Conservation (phyloP, 1,139 yeast species). For the Diutina sp. region DNA sequence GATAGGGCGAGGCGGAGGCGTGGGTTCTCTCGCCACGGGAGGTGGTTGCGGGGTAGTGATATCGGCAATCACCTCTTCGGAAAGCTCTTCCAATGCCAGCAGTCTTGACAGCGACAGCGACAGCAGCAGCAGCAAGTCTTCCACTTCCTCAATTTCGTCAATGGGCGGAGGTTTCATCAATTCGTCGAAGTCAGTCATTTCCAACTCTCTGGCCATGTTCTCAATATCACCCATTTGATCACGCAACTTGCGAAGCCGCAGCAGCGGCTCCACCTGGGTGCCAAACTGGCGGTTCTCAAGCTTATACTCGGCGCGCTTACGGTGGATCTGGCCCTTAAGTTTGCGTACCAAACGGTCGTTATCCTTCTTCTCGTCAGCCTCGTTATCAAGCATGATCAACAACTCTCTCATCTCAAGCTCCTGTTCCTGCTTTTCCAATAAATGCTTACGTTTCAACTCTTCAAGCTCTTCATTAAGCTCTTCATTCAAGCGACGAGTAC, state of each 20-base stretch:
- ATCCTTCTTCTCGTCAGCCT: conserved; percentile 20
- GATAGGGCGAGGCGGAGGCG: conserved; percentile 19
- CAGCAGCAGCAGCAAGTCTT: neutral
- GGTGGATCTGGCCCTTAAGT: conserved; percentile 46
- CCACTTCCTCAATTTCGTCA: conserved; percentile 2
- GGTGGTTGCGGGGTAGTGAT: conserved; percentile 1
- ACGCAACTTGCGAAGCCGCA: conserved; percentile 61
- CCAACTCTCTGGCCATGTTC: conserved; percentile 74
- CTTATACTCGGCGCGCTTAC: conserved; percentile 50
- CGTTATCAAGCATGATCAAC: conserved; percentile 47
- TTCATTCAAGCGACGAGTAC: conserved; percentile 58
- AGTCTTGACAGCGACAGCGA: neutral
- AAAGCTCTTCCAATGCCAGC: conserved; percentile 1
- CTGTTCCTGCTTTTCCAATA: conserved; percentile 71
- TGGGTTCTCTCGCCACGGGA: conserved; percentile 8
- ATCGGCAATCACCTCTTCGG: neutral
- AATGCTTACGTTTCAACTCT: conserved; percentile 55
- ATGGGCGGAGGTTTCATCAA: conserved; percentile 15
- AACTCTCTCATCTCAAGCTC: conserved; percentile 85
- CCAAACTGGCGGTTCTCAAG: conserved; percentile 45
- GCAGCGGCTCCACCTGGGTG: conserved; percentile 60
- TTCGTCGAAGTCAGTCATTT: conserved; percentile 60
- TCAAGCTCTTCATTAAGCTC: conserved; percentile 56
- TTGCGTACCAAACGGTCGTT: conserved; percentile 34
- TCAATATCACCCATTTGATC: conserved; percentile 83